phyloP scores from a whole-genome alignment of 495 filamentous ascomycete species.

The Parathielavia hyrcaniae region DNA sequence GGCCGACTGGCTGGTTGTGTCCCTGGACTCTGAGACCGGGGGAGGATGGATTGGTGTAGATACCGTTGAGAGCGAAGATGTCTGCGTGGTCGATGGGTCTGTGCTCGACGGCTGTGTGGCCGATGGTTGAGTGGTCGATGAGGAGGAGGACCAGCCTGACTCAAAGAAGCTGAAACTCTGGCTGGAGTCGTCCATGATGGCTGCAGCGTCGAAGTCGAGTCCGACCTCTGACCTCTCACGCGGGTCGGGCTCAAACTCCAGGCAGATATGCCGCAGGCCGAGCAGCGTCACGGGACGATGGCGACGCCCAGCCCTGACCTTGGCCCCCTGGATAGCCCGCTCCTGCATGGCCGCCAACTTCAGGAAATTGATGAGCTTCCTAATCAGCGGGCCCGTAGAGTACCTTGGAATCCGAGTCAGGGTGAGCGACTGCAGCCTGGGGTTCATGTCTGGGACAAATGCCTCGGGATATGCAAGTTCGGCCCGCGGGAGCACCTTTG shows the following conservation, averaged over 20 bases:
- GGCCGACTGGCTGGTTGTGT: conserved; percentile 6
- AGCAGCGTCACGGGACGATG: conserved; percentile 28
- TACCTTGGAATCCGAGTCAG: conserved; percentile 39
- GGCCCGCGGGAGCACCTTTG: conserved; percentile 30
- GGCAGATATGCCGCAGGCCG: conserved; percentile 39
- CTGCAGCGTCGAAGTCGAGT: conserved; percentile 24
- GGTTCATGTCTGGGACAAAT: conserved; percentile 43
- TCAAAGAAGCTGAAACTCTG: conserved; percentile 35
- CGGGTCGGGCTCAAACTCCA: conserved; percentile 39
- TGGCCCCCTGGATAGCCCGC: conserved; percentile 26
- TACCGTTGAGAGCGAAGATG: no score
- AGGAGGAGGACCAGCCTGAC: conserved; percentile 17
- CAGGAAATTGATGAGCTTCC: conserved; percentile 34
- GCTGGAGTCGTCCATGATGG: conserved; percentile 26
- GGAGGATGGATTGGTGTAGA: no score
- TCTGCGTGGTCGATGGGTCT: no score
- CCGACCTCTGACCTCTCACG: conserved; percentile 22
- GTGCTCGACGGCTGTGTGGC: neutral
- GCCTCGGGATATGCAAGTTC: conserved; percentile 37
- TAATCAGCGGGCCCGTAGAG: conserved; percentile 37
- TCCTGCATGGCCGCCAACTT: conserved; percentile 39
- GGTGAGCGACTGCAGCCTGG: conserved; percentile 37
- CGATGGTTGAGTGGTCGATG: neutral
- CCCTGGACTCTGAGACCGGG: neutral
- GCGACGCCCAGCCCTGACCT: conserved; percentile 11